Percentiles rank a stretch among this genome's conserved stretches.
phyloP scores from a whole-genome alignment of 2,329 filamentous ascomycete species.

The Cladobotryum protrusum region DNA sequence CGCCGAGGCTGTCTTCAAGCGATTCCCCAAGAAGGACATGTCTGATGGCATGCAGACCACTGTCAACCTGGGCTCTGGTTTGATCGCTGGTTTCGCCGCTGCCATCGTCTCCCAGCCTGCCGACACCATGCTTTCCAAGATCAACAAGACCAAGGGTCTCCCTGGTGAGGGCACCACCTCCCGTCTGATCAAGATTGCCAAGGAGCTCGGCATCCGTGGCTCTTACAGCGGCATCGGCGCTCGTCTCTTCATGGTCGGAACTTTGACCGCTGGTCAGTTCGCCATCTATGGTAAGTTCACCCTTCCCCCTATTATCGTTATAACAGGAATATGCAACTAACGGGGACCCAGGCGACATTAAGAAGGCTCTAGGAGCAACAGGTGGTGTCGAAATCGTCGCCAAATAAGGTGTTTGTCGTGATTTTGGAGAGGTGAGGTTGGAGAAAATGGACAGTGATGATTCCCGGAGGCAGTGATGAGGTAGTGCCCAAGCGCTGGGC shows the following conservation, averaged over 20 bases:
- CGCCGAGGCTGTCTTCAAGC: conserved; percentile 63
- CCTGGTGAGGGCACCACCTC: conserved; percentile 77
- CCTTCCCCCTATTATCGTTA: too few species aligned
- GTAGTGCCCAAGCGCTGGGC: conserved; percentile 10
- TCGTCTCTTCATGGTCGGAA: conserved; percentile 58
- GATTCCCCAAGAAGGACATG: conserved; percentile 64
- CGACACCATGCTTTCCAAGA: conserved; percentile 91
- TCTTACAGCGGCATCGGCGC: conserved; percentile 77
- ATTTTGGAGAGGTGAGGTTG: neutral
- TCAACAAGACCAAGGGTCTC: conserved; percentile 88
- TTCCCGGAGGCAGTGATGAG: conserved; percentile 6
- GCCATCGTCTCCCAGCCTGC: conserved; percentile 83
- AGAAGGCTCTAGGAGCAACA: conserved; percentile 62
- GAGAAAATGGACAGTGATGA: conserved; percentile 7
- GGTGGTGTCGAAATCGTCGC: conserved; percentile 66
- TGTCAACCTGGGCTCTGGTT: conserved; percentile 64
- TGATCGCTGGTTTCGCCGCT: conserved; percentile 67
- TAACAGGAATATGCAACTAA: neutral
- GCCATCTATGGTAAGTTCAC: conserved; percentile 88
- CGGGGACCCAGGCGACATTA: conserved; percentile 41
- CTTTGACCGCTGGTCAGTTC: conserved; percentile 74
- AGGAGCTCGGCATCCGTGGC: conserved; percentile 75
- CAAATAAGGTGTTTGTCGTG: conserved; percentile 11
- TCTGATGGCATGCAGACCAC: conserved; percentile 65
- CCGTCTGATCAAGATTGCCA: conserved; percentile 81